Evolutionary conservation across 2,329 filamentous ascomycete species (phyloP).

Genomic region (Pestalotiopsis sp.): DNA sequence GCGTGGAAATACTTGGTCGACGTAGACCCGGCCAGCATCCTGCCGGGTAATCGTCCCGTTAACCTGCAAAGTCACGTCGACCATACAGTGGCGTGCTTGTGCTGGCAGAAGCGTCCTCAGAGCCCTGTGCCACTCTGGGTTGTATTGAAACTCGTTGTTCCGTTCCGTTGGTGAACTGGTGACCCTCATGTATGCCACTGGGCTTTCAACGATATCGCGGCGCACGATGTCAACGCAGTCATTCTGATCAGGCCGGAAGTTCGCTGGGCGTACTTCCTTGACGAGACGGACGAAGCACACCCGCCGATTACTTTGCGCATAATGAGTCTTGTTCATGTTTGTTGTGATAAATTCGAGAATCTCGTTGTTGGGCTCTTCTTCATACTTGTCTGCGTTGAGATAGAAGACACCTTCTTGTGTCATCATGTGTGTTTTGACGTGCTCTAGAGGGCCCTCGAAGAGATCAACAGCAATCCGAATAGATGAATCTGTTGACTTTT

Average conservation of each 20-base stretch:
- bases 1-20: background rate
- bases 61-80: background rate
- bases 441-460: background rate
- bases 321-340: background rate
- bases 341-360: background rate
- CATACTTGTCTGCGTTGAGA: background rate
- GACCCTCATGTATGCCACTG: conserved; percentile 1
- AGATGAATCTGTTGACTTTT: background rate
- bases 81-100: background rate
- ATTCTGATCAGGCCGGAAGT: background rate
- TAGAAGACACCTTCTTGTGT: background rate
- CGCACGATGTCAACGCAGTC: background rate
- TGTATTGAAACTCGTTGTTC: background rate
- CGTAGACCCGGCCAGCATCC: background rate
- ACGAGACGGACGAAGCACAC: conserved; percentile 10
- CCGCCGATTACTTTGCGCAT: background rate
- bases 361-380: background rate
- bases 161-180: background rate
- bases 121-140: background rate
- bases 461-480: conserved; percentile 1
- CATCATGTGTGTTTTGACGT: background rate
- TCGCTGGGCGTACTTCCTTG: background rate
- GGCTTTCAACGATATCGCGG: background rate
- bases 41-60: background rate
- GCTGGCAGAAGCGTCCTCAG: background rate